These are phyloP conservation scores for Sarocladium oryzae DNA, from an alignment of 2,329 filamentous ascomycete genomes.

Conservation along the genomic window DNA sequence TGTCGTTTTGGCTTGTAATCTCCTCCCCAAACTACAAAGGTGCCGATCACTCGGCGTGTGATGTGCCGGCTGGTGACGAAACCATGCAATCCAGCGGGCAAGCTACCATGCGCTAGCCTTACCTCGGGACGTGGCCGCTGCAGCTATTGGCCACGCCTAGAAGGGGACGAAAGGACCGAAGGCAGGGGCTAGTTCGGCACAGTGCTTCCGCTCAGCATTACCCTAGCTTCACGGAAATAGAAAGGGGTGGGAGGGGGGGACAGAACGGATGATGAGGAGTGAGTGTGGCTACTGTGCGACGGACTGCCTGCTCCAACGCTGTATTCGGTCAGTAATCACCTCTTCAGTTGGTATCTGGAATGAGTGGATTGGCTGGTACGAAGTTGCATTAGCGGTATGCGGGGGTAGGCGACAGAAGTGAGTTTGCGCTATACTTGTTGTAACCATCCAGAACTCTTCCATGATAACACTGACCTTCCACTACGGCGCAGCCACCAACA, in stretches of 20 bases:
- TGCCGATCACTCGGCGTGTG: too few relatives aligned
- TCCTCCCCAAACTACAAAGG: too few relatives aligned
- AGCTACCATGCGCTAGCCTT: too few relatives aligned
- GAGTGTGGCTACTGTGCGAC: background rate
- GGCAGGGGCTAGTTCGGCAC: background rate
- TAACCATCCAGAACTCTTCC: background rate
- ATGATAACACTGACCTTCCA: background rate
- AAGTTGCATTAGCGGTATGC: background rate
- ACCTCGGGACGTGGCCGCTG: too few relatives aligned
- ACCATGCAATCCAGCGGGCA: too few relatives aligned
- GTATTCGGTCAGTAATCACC: background rate
- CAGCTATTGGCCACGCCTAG: background rate
- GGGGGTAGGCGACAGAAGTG: background rate
- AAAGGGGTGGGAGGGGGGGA: background rate
- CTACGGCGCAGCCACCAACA: too few relatives aligned
- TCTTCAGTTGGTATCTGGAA: too few relatives aligned
- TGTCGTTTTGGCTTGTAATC: too few relatives aligned
- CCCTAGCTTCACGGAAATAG: background rate
- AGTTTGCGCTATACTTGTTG: constrained; percentile 3
- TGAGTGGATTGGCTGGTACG: too few relatives aligned
- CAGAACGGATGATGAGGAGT: background rate
- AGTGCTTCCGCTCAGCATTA: background rate
- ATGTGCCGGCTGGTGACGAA: too few relatives aligned
- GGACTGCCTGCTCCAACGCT: background rate
- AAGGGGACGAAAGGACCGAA: background rate